Evolutionary conservation across 768 basidiomycete genomes (phyloP).

Genomic region (Tremella fuciformis): DNA sequence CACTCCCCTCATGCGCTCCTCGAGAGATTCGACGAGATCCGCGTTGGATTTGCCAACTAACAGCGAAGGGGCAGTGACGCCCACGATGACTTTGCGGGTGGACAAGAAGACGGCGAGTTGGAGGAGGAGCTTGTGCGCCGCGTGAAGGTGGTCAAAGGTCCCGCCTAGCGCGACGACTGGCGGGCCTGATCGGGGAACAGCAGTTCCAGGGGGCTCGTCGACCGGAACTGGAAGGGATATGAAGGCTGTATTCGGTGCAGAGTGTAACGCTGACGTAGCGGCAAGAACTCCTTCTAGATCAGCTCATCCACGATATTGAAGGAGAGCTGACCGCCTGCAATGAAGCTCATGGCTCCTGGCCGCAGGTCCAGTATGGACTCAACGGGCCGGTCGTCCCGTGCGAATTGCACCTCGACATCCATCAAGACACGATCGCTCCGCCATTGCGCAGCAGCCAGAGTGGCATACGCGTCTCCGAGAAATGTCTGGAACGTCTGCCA

Average conservation of each 20-base stretch:
- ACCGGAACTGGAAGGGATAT: neutral
- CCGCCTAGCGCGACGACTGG: slow-evolving; percentile 69
- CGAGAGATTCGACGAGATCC: slow-evolving; percentile 31
- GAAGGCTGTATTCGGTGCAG: neutral
- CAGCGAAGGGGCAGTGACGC: slow-evolving; percentile 56
- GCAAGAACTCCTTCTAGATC: neutral
- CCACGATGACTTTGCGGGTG: slow-evolving; percentile 75
- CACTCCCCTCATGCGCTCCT: slow-evolving; percentile 59
- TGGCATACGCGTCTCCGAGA: slow-evolving; percentile 76
- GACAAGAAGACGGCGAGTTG: slow-evolving; percentile 88
- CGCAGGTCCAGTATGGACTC: slow-evolving; percentile 3
- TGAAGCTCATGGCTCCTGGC: neutral
- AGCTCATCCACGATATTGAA: neutral
- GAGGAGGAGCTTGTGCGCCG: slow-evolving; percentile 94
- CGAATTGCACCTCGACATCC: slow-evolving; percentile 72
- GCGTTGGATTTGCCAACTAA: slow-evolving; percentile 36
- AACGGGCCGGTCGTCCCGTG: slow-evolving; percentile 55
- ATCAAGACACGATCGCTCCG: slow-evolving; percentile 67
- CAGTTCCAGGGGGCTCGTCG: neutral
- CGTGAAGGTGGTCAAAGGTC: slow-evolving; percentile 96
- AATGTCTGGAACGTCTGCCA: slow-evolving; percentile 73
- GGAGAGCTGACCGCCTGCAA: slow-evolving; percentile 1
- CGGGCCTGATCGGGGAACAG: neutral
- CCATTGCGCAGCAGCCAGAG: slow-evolving; percentile 65
- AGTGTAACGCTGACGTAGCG: neutral